Percentiles rank a stretch among this genome's conserved stretches.
phyloP scores from a whole-genome alignment of 139 green algal species.

The Coccomyxa sp. region DNA sequence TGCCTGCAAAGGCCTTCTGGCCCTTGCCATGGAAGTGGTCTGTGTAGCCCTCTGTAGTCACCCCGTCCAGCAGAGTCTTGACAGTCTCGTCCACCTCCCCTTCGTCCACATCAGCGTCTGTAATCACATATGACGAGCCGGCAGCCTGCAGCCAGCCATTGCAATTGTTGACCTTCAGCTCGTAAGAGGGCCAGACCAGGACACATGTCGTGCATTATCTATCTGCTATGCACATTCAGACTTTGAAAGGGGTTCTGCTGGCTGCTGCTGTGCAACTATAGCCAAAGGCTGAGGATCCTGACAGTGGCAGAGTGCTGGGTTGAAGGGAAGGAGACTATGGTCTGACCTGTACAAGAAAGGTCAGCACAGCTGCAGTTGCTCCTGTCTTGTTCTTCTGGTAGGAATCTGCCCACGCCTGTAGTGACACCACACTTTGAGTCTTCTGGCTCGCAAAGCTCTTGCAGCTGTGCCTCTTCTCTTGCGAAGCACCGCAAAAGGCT shows the following conservation, averaged over 20 bases:
- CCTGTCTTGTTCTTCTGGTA: slow-evolving; percentile 32
- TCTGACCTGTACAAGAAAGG: slow-evolving; percentile 54
- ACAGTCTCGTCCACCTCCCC: slow-evolving; percentile 60
- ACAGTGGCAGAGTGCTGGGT: too few species aligned
- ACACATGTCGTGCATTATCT: not conserved
- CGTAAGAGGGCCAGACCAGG: too few species aligned
- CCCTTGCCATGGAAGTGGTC: slow-evolving; percentile 44
- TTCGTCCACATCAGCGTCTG: slow-evolving; percentile 46
- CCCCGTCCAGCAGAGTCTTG: slow-evolving; percentile 22
- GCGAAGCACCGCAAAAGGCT: too few species aligned
- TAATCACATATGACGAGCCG: slow-evolving; percentile 40
- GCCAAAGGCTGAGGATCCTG: too few species aligned
- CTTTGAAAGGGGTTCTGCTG: too few species aligned
- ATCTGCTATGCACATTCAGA: not conserved
- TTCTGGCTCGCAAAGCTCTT: not conserved
- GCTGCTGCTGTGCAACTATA: too few species aligned
- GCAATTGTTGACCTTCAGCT: not conserved
- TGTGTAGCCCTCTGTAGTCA: slow-evolving; percentile 33
- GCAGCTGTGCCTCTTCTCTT: not conserved
- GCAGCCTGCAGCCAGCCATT: slow-evolving; percentile 29
- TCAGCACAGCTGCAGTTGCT: slow-evolving; percentile 58
- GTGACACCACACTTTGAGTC: not conserved
- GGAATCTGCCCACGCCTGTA: slow-evolving; percentile 58
- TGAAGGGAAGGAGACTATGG: not conserved
- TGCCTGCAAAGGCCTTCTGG: slow-evolving; percentile 23